phyloP scores from a whole-genome alignment of 2,329 filamentous ascomycete species.

The Diaporthe sp. region DNA sequence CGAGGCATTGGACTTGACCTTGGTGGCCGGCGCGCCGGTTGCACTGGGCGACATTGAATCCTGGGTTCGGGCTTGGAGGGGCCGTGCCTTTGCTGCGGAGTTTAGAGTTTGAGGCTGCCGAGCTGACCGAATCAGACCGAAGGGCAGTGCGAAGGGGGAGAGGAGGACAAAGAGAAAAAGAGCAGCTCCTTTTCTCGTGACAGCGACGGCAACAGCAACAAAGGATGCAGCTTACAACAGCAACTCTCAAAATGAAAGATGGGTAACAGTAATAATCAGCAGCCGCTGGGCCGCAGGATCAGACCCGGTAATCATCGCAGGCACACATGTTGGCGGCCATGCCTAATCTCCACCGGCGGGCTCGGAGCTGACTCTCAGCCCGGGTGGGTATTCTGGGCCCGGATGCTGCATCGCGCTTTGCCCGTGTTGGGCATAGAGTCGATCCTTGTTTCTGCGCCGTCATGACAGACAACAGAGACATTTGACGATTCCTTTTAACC shows the following conservation, averaged over 20 bases:
- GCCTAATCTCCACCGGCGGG: slow-evolving; percentile 9
- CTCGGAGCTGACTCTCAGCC: slow-evolving; percentile 26
- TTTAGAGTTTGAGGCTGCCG: slow-evolving; percentile 29
- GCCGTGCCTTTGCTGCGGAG: slow-evolving; percentile 5
- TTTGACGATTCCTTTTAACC: neutral
- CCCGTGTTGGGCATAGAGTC: slow-evolving; percentile 21
- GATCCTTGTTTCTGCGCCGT: slow-evolving; percentile 20
- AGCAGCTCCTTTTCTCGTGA: neutral
- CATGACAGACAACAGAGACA: neutral
- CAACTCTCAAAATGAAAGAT: neutral
- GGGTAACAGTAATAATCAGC: neutral
- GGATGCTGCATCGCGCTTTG: slow-evolving; percentile 12
- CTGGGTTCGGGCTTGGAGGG: neutral
- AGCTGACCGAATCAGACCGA: slow-evolving; percentile 8
- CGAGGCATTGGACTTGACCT: slow-evolving; percentile 33
- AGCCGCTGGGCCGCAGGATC: slow-evolving; percentile 3
- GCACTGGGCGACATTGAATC: slow-evolving; percentile 21
- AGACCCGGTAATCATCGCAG: neutral
- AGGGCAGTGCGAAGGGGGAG: neutral
- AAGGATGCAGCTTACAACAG: too few species aligned
- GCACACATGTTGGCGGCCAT: slow-evolving; percentile 17
- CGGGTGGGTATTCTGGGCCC: slow-evolving; percentile 4
- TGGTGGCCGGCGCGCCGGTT: slow-evolving; percentile 27
- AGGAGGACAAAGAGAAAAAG: neutral
- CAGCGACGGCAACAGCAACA: neutral